Conservation (phyloP, 2,329 filamentous ascomycete species). For the Fusarium sp. region DNA sequence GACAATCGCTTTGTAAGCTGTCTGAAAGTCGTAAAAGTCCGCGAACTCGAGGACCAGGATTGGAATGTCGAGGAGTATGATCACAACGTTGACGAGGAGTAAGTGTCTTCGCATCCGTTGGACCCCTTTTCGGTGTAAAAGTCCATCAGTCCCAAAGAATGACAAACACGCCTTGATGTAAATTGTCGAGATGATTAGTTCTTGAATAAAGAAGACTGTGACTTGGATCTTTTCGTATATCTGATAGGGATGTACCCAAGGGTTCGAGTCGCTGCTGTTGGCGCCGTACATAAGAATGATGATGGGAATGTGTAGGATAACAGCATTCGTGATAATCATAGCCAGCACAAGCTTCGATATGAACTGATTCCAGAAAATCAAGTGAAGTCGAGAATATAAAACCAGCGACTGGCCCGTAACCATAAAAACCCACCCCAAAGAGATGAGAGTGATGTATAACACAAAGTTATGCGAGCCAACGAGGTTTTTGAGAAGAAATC, state of each 20-base stretch:
- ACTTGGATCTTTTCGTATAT: slow-evolving; percentile 68
- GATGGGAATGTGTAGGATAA: slow-evolving; percentile 64
- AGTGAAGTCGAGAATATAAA: slow-evolving; percentile 72
- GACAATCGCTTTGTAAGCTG: slow-evolving; percentile 45
- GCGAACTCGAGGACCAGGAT: slow-evolving; percentile 54
- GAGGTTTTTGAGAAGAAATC: slow-evolving; percentile 61
- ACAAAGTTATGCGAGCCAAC: slow-evolving; percentile 20
- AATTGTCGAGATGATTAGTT: slow-evolving; percentile 65
- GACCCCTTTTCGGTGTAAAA: not conserved
- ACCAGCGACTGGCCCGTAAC: slow-evolving; percentile 72
- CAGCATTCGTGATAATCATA: slow-evolving; percentile 69
- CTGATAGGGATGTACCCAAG: slow-evolving; percentile 54
- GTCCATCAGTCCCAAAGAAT: slow-evolving; percentile 13
- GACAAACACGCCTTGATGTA: slow-evolving; percentile 57
- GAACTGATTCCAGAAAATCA: slow-evolving; percentile 65
- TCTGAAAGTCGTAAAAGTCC: slow-evolving; percentile 52
- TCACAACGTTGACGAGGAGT: slow-evolving; percentile 58
- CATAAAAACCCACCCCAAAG: slow-evolving; percentile 59
- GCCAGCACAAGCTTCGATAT: slow-evolving; percentile 63
- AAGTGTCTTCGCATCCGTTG: slow-evolving; percentile 52
- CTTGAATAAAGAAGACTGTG: slow-evolving; percentile 67
- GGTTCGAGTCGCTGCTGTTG: slow-evolving; percentile 52
- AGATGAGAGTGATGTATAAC: slow-evolving; percentile 47
- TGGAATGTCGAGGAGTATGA: slow-evolving; percentile 57
- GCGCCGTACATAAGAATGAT: slow-evolving; percentile 69